phyloP scores from a whole-genome alignment of 352 stramenopile species.

The Peronospora tabacina region DNA sequence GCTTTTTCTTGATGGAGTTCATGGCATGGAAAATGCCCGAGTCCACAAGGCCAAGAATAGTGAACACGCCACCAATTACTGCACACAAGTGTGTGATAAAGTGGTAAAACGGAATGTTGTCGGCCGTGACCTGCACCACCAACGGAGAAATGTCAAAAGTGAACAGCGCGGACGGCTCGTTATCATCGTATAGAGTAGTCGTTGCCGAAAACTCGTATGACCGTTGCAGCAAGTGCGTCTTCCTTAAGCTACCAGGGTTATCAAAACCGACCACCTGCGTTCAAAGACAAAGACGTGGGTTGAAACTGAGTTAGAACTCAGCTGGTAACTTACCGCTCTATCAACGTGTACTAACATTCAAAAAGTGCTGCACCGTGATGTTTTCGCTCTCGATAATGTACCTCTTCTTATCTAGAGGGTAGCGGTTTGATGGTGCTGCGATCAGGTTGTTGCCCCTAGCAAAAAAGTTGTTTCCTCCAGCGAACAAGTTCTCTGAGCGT shows the following conservation, averaged over 20 bases:
- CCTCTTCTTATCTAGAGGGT: slow-evolving; percentile 46
- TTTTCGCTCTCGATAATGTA: slow-evolving; percentile 56
- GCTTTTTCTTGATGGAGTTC: slow-evolving; percentile 83
- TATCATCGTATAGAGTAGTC: slow-evolving; percentile 65
- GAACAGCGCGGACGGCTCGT: slow-evolving; percentile 59
- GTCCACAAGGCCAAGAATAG: slow-evolving; percentile 77
- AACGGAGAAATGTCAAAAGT: slow-evolving; percentile 79
- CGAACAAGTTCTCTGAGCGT: slow-evolving; percentile 48
- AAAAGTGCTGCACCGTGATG: slow-evolving; percentile 74
- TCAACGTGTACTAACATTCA: slow-evolving; percentile 67
- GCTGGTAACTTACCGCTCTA: background rate
- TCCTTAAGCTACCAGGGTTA: slow-evolving; percentile 43
- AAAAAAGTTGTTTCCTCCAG: slow-evolving; percentile 38
- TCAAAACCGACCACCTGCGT: slow-evolving; percentile 69
- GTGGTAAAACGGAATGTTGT: slow-evolving; percentile 73
- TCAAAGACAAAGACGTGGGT: background rate
- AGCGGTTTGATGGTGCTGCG: slow-evolving; percentile 45
- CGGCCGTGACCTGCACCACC: slow-evolving; percentile 57
- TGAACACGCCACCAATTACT: slow-evolving; percentile 79
- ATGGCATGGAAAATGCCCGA: slow-evolving; percentile 71
- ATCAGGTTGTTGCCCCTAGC: slow-evolving; percentile 33
- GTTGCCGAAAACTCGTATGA: slow-evolving; percentile 75
- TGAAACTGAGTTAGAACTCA: background rate
- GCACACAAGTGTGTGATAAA: slow-evolving; percentile 80
- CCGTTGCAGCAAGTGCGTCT: slow-evolving; percentile 48